Conservation (phyloP, 2,329 filamentous ascomycete species). For the Sporothrix inflata region DNA sequence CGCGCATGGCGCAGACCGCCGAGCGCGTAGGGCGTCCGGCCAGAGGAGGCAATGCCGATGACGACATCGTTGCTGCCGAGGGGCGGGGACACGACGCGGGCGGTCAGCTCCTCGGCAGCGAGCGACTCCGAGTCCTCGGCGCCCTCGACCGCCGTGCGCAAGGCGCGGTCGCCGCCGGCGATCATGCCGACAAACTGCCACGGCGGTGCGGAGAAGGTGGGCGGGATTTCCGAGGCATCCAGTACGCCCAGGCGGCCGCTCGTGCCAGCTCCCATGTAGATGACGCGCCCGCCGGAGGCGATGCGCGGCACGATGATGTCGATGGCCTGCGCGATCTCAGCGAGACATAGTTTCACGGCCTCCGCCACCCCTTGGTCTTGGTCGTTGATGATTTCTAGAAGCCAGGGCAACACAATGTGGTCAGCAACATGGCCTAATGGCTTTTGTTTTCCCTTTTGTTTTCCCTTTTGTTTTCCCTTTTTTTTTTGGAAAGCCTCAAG, state of each 20-base stretch:
- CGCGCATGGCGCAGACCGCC: constrained; percentile 45
- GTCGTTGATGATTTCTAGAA: constrained; percentile 38
- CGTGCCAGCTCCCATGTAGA: constrained; percentile 49
- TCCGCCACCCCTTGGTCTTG: constrained; percentile 43
- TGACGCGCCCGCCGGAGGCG: constrained; percentile 41
- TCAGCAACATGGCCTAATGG: neutral
- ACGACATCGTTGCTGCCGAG: constrained; percentile 41
- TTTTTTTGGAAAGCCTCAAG: too few species aligned
- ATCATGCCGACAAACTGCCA: constrained; percentile 48
- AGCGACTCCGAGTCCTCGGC: constrained; percentile 45
- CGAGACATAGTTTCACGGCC: constrained; percentile 41
- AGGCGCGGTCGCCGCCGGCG: constrained; percentile 47
- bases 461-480: too few species aligned
- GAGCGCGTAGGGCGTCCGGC: constrained; percentile 49
- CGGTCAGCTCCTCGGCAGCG: constrained; percentile 39
- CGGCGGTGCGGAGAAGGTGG: constrained; percentile 46
- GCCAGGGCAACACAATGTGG: too few species aligned
- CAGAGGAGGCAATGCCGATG: constrained; percentile 49
- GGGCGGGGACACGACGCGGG: constrained; percentile 30
- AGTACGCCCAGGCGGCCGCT: constrained; percentile 42
- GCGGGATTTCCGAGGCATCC: constrained; percentile 49
- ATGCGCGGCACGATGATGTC: constrained; percentile 41
- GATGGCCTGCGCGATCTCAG: constrained; percentile 42
- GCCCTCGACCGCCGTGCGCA: constrained; percentile 47
- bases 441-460: too few species aligned